These are phyloP conservation scores for Phaeosphaeriaceae sp. DNA, from an alignment of 2,329 filamentous ascomycete species.

Conservation along the genomic window DNA sequence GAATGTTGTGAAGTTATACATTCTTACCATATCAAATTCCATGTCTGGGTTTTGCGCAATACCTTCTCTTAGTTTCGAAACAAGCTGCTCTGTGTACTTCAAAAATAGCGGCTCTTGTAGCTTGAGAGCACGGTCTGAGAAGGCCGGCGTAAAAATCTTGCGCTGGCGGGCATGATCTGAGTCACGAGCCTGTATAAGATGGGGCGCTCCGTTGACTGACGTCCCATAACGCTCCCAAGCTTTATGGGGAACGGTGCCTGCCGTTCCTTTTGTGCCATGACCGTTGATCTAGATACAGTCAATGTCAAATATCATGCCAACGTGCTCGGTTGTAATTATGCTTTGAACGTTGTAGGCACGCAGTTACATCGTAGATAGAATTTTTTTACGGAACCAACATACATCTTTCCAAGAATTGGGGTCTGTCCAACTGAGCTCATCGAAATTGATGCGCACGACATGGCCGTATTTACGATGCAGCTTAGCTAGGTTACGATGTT, in stretches of 20 bases:
- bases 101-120: constrained; percentile 51
- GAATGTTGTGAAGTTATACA: constrained; percentile 44
- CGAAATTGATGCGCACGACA: constrained; percentile 49
- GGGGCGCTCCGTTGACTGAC: constrained; percentile 36
- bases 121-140: constrained; percentile 51
- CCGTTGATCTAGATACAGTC: constrained; percentile 25
- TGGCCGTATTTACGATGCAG: constrained; percentile 51
- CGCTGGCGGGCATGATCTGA: constrained; percentile 47
- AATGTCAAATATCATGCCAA: not conserved
- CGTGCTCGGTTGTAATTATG: not conserved
- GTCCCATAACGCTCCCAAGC: constrained; percentile 35
- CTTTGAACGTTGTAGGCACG: too few relatives aligned
- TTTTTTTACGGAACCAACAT: too few relatives aligned
- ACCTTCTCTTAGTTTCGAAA: constrained; percentile 45
- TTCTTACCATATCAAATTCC: constrained; percentile 40
- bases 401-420: constrained; percentile 44
- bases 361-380: too few relatives aligned
- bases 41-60: constrained; percentile 36
- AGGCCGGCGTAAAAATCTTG: constrained; percentile 50
- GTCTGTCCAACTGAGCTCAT: constrained; percentile 50
- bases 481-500: constrained; percentile 25
- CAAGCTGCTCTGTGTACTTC: constrained; percentile 50
- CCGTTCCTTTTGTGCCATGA: constrained; percentile 28
- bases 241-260: constrained; percentile 20
- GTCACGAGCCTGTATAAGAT: constrained; percentile 38